A percentile compares a stretch with the other conserved stretches of the same genome.
Evolutionary conservation across 345 rosid genomes (phyloP).

Genomic region (Trapa bicornis): DNA sequence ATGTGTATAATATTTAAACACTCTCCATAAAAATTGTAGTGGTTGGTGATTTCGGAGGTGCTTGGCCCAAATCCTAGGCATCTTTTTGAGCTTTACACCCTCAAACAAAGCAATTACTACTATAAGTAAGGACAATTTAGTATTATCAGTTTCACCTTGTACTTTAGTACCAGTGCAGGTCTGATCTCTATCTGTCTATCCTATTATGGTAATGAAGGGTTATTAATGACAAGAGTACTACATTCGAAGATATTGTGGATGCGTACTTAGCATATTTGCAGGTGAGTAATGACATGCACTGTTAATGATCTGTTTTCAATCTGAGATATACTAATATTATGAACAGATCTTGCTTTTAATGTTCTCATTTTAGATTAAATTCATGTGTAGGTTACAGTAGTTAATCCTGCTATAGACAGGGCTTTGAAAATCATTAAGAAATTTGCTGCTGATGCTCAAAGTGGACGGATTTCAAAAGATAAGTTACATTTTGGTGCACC

Average conservation of each 20-base stretch:
- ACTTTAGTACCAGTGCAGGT: background rate
- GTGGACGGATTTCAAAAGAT: constrained; percentile 52
- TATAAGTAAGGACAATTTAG: constrained; percentile 35
- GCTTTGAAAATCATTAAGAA: constrained; percentile 50
- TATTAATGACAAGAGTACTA: constrained; percentile 47
- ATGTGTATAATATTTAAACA: background rate
- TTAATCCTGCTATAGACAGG: constrained; percentile 87
- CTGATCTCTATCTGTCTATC: background rate
- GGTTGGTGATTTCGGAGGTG: constrained; percentile 76
- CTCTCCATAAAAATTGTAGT: constrained; percentile 29
- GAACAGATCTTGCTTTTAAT: background rate
- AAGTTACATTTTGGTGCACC: constrained; percentile 75
- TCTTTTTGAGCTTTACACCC: constrained; percentile 88
- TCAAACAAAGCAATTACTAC: constrained; percentile 72
- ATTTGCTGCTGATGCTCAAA: constrained; percentile 57
- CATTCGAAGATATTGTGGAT: constrained; percentile 82
- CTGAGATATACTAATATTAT: background rate
- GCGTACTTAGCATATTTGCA: constrained; percentile 86
- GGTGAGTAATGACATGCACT: constrained; percentile 18
- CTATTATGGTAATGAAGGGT: constrained; percentile 29
- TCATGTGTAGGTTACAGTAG: constrained; percentile 47
- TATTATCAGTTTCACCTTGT: background rate
- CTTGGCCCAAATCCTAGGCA: constrained; percentile 83
- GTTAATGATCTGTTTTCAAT: background rate
- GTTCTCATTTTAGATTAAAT: background rate